Base-by-base conservation (phyloP, 2,329 filamentous ascomycete genomes). In the Didymella lethalis region DNA sequence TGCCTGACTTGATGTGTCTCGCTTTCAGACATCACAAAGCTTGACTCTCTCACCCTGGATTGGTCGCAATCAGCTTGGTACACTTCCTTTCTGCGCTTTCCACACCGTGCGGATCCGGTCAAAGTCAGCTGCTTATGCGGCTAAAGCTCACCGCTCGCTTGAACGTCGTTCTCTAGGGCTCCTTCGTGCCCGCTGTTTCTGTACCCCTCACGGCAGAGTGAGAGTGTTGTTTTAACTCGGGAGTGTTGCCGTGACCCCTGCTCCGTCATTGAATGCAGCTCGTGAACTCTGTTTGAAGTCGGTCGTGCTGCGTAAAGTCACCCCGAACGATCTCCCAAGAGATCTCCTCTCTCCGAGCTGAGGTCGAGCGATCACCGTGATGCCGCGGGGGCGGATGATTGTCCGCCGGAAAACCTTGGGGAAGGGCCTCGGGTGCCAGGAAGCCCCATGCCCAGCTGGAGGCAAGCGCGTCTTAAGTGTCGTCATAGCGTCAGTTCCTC, bases 261-360 rank as follows among this genome's bases (percentile, higher is more conserved):
- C 4, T 28, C 41, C 28, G 14, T 25, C 5, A 16, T 26, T 44
- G 41, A 25, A 23, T 44, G 23, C 25, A 44, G 41, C 41, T 43
- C 20, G 12, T 26, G 20, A 25, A 43, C 23, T 44, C 41, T 44
- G 25, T 26, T 44, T 2, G 25, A 28, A 10, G 8, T 44, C 41
- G 14, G 14, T n/a, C 6, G 11, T n/a, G 25, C 6, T 28, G 14
- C n/a, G 40, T 7, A 44, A 44, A 44, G 5, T 29, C 8, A 20
- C 54, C 41, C 67, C 67, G 67, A 70, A 54, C 18, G 47, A 67
- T 58, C 61, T 70, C 67, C 65, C 48, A 25, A 1, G 6, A 8
- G 6, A 41, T 41, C 38, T 41, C 38, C 38, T 20, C 20, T 41
- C 5, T 28, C 23, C 67, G 67, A 70, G 59, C 38, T 54, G 53